phyloP scores from a whole-genome alignment of 305 asterid species.

The Caryopteris hybrid region DNA sequence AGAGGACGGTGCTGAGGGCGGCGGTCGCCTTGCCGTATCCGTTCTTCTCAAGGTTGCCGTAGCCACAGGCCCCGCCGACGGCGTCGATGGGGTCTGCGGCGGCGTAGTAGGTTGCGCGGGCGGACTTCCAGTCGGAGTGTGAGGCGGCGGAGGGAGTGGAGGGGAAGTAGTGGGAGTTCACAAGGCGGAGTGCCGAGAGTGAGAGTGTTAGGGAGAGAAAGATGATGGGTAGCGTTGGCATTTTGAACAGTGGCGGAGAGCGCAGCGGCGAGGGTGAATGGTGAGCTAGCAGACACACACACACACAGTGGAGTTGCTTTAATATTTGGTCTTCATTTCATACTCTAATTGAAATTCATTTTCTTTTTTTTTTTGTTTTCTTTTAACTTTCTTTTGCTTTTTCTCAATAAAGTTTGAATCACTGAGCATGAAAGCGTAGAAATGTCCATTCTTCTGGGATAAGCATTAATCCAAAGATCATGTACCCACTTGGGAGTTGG shows the following conservation, averaged over 20 bases:
- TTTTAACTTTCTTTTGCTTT: not conserved
- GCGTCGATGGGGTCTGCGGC: constrained; percentile 61
- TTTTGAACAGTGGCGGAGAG: constrained; percentile 14
- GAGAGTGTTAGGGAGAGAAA: constrained; percentile 25
- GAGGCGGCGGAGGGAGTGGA: constrained; percentile 46
- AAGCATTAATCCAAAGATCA: no score
- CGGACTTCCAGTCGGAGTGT: constrained; percentile 70
- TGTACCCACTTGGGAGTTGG: no score
- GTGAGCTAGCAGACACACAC: not conserved
- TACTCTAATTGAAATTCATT: not conserved
- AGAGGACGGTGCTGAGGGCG: constrained; percentile 72
- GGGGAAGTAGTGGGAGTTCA: constrained; percentile 53
- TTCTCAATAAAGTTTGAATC: not conserved
- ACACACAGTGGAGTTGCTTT: constrained; percentile 19
- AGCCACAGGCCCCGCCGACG: constrained; percentile 95
- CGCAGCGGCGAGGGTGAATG: not conserved
- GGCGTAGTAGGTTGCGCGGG: constrained; percentile 85
- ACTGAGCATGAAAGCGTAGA: not conserved
- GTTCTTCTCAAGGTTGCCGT: constrained; percentile 57
- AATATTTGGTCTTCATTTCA: not conserved
- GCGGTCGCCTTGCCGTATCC: constrained; percentile 96
- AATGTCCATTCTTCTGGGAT: no score
- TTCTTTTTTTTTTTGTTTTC: not conserved
- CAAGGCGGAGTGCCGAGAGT: constrained; percentile 28
- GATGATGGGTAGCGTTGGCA: constrained; percentile 15